Evolutionary conservation across 2,329 filamentous ascomycete genomes (phyloP).

Genomic region (Alternaria sp.): DNA sequence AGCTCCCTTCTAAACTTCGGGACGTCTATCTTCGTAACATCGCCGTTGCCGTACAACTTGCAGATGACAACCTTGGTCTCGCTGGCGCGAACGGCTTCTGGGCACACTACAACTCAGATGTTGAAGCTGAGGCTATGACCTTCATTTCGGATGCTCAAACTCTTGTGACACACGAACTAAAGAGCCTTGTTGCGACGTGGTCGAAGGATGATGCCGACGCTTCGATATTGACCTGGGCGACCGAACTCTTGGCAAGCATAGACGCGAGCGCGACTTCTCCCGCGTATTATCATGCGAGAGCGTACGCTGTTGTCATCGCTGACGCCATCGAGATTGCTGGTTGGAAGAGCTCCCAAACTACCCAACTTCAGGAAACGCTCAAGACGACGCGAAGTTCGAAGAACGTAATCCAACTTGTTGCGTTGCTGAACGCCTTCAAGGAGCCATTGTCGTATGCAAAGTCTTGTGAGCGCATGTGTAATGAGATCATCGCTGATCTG

Average conservation of each 20-base stretch:
- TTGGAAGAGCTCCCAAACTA: conserved; percentile 45
- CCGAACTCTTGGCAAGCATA: conserved; percentile 29
- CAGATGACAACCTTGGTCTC: conserved; percentile 66
- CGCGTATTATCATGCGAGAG: conserved; percentile 53
- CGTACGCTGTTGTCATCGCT: conserved; percentile 45
- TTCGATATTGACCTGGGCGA: conserved; percentile 36
- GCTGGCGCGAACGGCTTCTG: conserved; percentile 62
- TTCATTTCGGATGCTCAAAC: conserved; percentile 60
- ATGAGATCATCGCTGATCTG: conserved; percentile 66
- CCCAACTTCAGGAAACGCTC: conserved; percentile 47
- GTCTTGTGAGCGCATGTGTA: conserved; percentile 61
- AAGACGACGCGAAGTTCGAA: conserved; percentile 38
- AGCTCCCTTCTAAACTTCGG: conserved; percentile 28
- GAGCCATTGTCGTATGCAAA: conserved; percentile 57
- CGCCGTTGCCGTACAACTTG: conserved; percentile 61
- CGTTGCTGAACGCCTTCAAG: conserved; percentile 57
- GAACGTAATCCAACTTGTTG: conserved; percentile 56
- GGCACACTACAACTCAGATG: conserved; percentile 54
- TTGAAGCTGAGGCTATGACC: conserved; percentile 60
- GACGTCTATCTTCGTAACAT: conserved; percentile 56
- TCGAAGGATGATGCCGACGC: conserved; percentile 19
- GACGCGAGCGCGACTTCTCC: conserved; percentile 28
- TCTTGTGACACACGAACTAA: conserved; percentile 55
- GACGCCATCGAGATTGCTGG: conserved; percentile 53
- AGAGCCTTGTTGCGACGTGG: conserved; percentile 19